phyloP scores from a whole-genome alignment of 768 basidiomycete species.

The Suillus ampliporus region DNA sequence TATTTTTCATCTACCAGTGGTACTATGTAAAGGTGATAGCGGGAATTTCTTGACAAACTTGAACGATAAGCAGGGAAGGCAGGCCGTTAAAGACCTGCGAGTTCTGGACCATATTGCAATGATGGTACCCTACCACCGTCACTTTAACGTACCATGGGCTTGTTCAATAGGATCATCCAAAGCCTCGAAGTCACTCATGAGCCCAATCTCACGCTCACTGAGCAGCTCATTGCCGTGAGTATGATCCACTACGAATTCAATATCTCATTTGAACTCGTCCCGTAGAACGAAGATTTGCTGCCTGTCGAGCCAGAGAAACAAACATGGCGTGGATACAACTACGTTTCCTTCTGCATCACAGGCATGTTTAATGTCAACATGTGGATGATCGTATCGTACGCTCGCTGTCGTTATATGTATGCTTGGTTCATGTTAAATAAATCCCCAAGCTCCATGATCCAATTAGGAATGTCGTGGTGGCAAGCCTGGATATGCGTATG shows the following conservation, averaged over 20 bases:
- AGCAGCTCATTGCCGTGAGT: constrained; percentile 64
- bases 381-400: constrained; percentile 74
- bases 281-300: constrained; percentile 70
- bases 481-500: constrained; percentile 84
- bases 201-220: constrained; percentile 54
- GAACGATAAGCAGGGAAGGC: neutral
- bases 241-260: constrained; percentile 14
- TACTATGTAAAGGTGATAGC: neutral
- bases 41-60: neutral
- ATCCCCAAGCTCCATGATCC: constrained; percentile 57
- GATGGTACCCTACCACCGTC: neutral
- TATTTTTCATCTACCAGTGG: neutral
- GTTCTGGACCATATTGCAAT: too few species aligned
- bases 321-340: constrained; percentile 70
- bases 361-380: constrained; percentile 83
- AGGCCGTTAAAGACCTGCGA: neutral
- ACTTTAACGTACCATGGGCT: constrained; percentile 24
- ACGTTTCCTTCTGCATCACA: constrained; percentile 78
- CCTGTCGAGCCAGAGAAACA: constrained; percentile 69
- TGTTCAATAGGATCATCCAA: constrained; percentile 28
- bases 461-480: constrained; percentile 79
- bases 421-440: neutral
- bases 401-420: too few species aligned
- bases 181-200: constrained; percentile 59
- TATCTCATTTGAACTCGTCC: constrained; percentile 7